Evolutionary conservation across 192 early-diverging fungal species (phyloP), one percentile per base, ranked within the genome.

Genomic region (Nowakowskiella sp.): DNA sequence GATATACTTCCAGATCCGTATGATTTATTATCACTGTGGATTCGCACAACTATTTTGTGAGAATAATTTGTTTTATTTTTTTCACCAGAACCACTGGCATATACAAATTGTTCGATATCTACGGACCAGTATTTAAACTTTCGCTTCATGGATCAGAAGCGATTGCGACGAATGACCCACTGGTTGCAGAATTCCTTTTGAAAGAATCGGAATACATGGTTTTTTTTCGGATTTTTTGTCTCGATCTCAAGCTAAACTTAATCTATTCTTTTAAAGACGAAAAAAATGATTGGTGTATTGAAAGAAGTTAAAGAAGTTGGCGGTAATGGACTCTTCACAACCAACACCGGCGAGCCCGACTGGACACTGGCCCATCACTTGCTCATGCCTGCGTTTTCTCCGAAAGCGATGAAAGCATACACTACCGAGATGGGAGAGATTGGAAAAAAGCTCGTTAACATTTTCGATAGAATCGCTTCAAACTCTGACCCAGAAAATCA

Each of bases 311-410:
- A 73, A 30, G 6, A 57, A 0, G 57, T 82, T 25, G 74, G 49
- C 29, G 73, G 76, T 31, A n/a, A n/a, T n/a, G n/a, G n/a, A n/a
- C n/a, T n/a, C n/a, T n/a, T 79, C 29, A 82, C 80, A 2, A 65
- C 67, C 2, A 53, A 71, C 26, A 69, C 65, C 24, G 61, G 60
- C 24, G 71, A 73, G 42, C 64, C 66, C 24, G 66, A 76, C 23
- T 82, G 80, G 80, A 53, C 60, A 26, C 59, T 78, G 3, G 77
- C 69, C 5, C 80, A 82, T 53, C 71, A 73, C 51, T 46, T 82
- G 22, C 46, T 82, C 2, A 78, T 82, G 61, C 80, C 80, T 3
- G 73, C 75, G 4, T 82, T 82, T 47, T 47, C 53, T 5, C 60
- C 71, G 16, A 61, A 56, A 24, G 63, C 71, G 13, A 66, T 73